phyloP scores from a whole-genome alignment of 2,329 filamentous ascomycete species.

The Elsinoe necatrix region DNA sequence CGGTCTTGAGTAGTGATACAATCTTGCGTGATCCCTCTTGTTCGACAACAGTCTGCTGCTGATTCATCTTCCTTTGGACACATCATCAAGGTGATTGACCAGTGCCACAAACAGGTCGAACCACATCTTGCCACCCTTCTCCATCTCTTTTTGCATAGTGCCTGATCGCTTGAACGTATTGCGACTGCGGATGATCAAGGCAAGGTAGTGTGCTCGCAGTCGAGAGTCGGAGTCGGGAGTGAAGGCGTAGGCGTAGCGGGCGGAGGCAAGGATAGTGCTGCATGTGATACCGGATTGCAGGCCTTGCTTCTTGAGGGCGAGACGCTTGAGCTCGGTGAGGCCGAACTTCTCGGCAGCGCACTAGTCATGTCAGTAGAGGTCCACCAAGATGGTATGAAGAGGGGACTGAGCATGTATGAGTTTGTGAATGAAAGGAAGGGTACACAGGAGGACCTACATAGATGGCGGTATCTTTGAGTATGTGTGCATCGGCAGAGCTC shows the following conservation, averaged over 20 bases:
- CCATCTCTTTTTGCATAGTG: slow-evolving; percentile 95
- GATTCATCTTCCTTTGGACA: not conserved
- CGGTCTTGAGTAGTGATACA: slow-evolving; percentile 11
- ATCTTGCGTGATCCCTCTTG: slow-evolving; percentile 24
- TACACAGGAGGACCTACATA: slow-evolving; percentile 49
- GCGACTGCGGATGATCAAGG: slow-evolving; percentile 80
- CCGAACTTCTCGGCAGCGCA: slow-evolving; percentile 80
- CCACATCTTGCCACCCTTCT: slow-evolving; percentile 75
- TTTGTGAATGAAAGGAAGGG: not conserved
- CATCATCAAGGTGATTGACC: slow-evolving; percentile 71
- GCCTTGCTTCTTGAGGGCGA: slow-evolving; percentile 81
- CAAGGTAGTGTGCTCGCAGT: slow-evolving; percentile 80
- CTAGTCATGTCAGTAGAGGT: slow-evolving; percentile 20
- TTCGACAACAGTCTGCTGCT: slow-evolving; percentile 20
- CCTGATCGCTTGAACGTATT: slow-evolving; percentile 87
- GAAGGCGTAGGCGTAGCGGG: slow-evolving; percentile 81
- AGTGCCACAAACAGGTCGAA: slow-evolving; percentile 91
- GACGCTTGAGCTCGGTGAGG: slow-evolving; percentile 72
- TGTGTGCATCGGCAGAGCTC: slow-evolving; percentile 53
- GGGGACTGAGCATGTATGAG: not conserved
- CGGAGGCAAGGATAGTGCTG: slow-evolving; percentile 75
- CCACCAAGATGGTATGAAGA: not conserved
- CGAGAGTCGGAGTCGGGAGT: slow-evolving; percentile 89
- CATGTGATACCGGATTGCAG: slow-evolving; percentile 77
- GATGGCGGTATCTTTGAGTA: slow-evolving; percentile 82